Conservation (phyloP, 2,329 filamentous ascomycete genomes). For the Cladosporium halotolerans region DNA sequence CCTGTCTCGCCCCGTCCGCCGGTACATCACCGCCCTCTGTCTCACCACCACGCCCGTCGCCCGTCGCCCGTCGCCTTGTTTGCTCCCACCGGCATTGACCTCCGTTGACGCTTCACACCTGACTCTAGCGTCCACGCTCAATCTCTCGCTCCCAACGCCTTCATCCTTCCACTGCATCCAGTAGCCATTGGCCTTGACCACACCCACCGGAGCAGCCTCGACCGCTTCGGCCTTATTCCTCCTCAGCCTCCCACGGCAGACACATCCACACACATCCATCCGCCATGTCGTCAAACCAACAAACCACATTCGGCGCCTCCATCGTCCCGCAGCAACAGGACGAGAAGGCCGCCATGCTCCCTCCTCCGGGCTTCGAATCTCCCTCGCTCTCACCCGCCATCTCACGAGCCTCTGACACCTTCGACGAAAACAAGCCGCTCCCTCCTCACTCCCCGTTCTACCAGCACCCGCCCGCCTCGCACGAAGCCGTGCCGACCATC, state of each 20-base stretch:
- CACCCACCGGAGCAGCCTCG: not conserved
- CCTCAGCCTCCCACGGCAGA: not conserved
- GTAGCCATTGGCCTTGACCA: conserved; percentile 7
- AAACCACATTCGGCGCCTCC: conserved; percentile 37
- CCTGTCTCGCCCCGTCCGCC: not conserved
- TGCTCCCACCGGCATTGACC: not conserved
- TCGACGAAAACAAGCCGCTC: conserved; percentile 28
- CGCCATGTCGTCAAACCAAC: conserved; percentile 6
- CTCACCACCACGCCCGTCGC: not conserved
- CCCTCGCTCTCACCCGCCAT: conserved; percentile 30
- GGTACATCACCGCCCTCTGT: not conserved
- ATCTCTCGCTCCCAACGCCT: not conserved
- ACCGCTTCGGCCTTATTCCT: not conserved
- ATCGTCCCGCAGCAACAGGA: conserved; percentile 29
- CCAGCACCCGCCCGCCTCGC: conserved; percentile 41
- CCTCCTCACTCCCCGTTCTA: conserved; percentile 42
- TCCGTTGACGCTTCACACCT: not conserved
- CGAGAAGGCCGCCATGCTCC: conserved; percentile 22
- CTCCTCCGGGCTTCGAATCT: conserved; percentile 27
- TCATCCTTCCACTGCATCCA: not conserved
- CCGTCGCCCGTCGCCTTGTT: not conserved
- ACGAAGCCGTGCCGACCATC: conserved; percentile 25
- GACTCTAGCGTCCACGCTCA: not conserved
- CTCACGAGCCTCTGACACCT: conserved; percentile 27
- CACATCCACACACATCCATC: not conserved